These are phyloP conservation scores for Aspergillus latus DNA, from an alignment of 2,329 filamentous ascomycete genomes.

Conservation along the genomic window DNA sequence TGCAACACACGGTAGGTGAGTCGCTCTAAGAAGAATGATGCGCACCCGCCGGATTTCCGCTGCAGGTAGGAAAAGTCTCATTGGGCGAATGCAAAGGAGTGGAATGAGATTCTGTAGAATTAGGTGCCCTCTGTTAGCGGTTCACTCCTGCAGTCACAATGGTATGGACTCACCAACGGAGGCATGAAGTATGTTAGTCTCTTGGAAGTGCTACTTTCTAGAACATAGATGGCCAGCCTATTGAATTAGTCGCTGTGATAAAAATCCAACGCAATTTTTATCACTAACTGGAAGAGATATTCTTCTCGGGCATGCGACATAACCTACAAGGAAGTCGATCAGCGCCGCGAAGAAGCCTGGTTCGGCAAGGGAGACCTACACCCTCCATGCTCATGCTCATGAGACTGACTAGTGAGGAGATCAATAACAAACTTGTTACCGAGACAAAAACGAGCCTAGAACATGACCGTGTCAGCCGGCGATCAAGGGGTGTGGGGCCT, in stretches of 20 bases:
- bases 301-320: conserved; percentile 62
- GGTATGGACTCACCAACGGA: conserved; percentile 40
- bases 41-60: conserved; percentile 55
- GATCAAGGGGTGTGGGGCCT: conserved; percentile 16
- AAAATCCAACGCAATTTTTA: neutral
- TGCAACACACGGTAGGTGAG: conserved; percentile 58
- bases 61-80: conserved; percentile 57
- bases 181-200: conserved; percentile 50
- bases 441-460: conserved; percentile 58
- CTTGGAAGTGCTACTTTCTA: conserved; percentile 48
- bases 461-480: conserved; percentile 18
- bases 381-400: conserved; percentile 60
- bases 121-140: conserved; percentile 11
- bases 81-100: conserved; percentile 55
- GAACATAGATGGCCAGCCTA: conserved; percentile 45
- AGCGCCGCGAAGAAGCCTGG: neutral
- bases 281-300: conserved; percentile 58
- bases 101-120: conserved; percentile 57
- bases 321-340: conserved; percentile 44
- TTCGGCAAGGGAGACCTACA: conserved; percentile 31
- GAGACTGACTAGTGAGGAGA: conserved; percentile 59
- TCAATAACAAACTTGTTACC: conserved; percentile 61
- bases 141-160: neutral
- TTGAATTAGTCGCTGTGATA: conserved; percentile 13
- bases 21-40: conserved; percentile 59